Evolutionary conservation across 768 basidiomycete genomes (phyloP), one percentile per base, ranked within the genome.

Genomic region (Serendipita sp.): DNA sequence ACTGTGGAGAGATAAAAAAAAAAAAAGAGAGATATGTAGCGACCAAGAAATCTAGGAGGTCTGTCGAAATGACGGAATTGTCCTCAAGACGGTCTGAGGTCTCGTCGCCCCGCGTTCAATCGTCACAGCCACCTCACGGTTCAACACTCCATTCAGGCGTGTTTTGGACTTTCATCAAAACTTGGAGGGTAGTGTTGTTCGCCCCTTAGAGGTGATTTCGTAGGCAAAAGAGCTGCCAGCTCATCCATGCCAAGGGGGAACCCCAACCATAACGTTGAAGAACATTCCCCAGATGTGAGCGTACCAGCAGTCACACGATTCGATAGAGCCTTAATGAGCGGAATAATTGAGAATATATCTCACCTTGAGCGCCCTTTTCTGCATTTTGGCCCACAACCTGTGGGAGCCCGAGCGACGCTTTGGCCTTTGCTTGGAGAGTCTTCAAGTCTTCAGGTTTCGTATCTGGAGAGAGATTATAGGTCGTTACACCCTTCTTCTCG

Each of bases 301-400:
- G 35, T 28, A 60, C 11, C 13, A 34, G n/a, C 34, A 60, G 32
- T n/a, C 10, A 10, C 10, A 8, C 4, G n/a, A n/a, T 8, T 32
- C 28, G 10, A n/a, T 32, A 38, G 56, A 38, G 30, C 56, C n/a
- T 10, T 24, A 4, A 28, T 30, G 10, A 4, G 56, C 30, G 8
- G 10, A 38, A 60, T 60, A 60, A 60, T 41, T 13, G 56, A 34
- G n/a, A 35, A n/a, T 34, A 11, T 10, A 28, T 8, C 56, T 30
- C n/a, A 60, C 56, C 56, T 60, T 60, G 56, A 60, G 56, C 56
- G 16, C 56, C 56, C 56, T 60, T 60, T 24, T 60, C 56, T 10
- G 56, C 28, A 37, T 24, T 28, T 16, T 53, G 48, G 48, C 32
- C 32, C 35, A 60, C 30, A 34, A 60, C 56, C 35, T 32, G 56